Percentiles rank a stretch among this genome's conserved stretches.
These are phyloP conservation scores for Paraglomus brasilianum DNA, from an alignment of 192 early-diverging fungal genomes.

Conservation along the genomic window DNA sequence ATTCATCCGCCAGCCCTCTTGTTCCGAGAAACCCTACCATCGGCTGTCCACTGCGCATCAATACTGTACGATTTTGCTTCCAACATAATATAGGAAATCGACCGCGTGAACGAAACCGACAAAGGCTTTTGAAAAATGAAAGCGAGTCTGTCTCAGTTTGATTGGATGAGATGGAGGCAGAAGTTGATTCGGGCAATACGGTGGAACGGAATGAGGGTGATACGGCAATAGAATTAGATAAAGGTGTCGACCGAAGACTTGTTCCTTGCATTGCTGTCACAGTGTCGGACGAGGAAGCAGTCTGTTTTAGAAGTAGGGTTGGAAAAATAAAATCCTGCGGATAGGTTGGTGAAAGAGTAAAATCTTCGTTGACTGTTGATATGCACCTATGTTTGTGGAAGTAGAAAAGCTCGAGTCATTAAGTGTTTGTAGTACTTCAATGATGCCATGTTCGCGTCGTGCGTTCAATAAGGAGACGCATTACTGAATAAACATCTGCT, in stretches of 20 bases:
- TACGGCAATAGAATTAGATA: background rate
- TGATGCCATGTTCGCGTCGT: background rate
- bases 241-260: slow-evolving; percentile 1
- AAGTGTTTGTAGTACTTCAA: background rate
- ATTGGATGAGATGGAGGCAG: background rate
- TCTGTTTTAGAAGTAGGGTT: slow-evolving; percentile 26
- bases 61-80: slow-evolving; percentile 38
- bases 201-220: background rate
- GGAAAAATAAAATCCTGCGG: slow-evolving; percentile 44
- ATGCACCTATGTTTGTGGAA: slow-evolving; percentile 33
- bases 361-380: slow-evolving; percentile 35
- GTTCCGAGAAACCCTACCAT: slow-evolving; percentile 44
- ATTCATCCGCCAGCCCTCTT: slow-evolving; percentile 42
- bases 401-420: background rate
- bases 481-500: background rate
- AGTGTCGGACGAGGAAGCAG: background rate
- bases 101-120: slow-evolving; percentile 35
- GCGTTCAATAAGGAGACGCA: no score
- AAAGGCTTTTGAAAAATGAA: slow-evolving; percentile 34
- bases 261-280: background rate
- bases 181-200: background rate
- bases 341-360: slow-evolving; percentile 42
- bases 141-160: background rate
- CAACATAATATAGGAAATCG: slow-evolving; percentile 45
- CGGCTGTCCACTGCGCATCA: slow-evolving; percentile 45